These are phyloP conservation scores for Chrysoporthe austroafricana DNA, from an alignment of 2,329 filamentous ascomycete genomes.

Conservation along the genomic window DNA sequence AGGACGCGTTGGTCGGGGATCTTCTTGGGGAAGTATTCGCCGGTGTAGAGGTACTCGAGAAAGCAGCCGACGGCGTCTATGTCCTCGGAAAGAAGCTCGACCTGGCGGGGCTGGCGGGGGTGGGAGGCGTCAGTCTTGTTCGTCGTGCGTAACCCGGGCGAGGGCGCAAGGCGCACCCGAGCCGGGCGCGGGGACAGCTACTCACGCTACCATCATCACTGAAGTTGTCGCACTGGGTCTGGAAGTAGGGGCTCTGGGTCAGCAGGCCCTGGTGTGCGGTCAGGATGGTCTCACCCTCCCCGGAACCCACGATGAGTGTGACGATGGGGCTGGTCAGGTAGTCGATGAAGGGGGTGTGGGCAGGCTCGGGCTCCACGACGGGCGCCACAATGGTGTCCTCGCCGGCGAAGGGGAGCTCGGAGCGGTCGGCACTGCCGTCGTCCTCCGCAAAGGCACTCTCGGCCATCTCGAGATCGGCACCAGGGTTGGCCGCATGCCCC, in stretches of 20 bases:
- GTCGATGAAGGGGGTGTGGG: conserved; percentile 53
- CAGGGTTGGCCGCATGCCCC: conserved; percentile 35
- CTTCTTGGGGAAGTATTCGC: conserved; percentile 81
- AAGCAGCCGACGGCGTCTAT: conserved; percentile 77
- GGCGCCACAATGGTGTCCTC: conserved; percentile 41
- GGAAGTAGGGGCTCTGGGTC: conserved; percentile 74
- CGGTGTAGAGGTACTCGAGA: conserved; percentile 82
- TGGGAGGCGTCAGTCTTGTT: not conserved
- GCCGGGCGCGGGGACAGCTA: conserved; percentile 24
- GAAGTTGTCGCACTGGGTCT: conserved; percentile 64
- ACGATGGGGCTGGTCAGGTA: conserved; percentile 73
- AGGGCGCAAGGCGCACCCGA: not conserved
- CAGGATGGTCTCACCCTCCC: conserved; percentile 64
- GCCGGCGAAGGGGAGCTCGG: conserved; percentile 45
- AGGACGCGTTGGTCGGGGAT: conserved; percentile 66
- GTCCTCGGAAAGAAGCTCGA: conserved; percentile 70
- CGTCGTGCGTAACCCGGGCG: not conserved
- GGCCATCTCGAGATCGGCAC: conserved; percentile 40
- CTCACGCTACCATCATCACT: conserved; percentile 63
- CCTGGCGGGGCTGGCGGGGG: conserved; percentile 58
- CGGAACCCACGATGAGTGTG: conserved; percentile 66
- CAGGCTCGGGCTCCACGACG: conserved; percentile 36
- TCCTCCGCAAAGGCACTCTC: conserved; percentile 37
- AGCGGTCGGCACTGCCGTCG: conserved; percentile 20
- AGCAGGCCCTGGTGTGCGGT: conserved; percentile 82